These are phyloP conservation scores for Lachancea fermentati DNA, from an alignment of 805 yeast genomes.

Conservation along the genomic window DNA sequence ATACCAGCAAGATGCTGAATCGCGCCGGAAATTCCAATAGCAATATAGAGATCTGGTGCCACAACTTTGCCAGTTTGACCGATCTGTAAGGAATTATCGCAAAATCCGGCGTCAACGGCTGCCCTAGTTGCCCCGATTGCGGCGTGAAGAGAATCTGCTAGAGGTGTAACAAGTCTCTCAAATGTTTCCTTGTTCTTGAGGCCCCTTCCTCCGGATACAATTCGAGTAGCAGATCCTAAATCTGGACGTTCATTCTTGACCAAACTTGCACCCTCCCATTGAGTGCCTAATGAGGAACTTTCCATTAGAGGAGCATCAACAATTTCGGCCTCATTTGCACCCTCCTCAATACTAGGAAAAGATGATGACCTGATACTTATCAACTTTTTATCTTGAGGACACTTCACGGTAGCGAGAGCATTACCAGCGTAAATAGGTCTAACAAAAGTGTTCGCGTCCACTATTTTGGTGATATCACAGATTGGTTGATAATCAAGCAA, in stretches of 20 bases:
- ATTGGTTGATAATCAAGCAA: conserved; percentile 81
- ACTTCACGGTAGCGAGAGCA: conserved; percentile 75
- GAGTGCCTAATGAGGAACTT: conserved; percentile 30
- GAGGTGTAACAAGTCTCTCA: conserved; percentile 68
- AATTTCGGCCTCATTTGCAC: conserved; percentile 37
- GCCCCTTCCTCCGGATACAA: conserved; percentile 93
- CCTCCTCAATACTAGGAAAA: conserved; percentile 46
- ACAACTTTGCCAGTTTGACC: conserved; percentile 98
- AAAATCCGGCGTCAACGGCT: conserved; percentile 93
- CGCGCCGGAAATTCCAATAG: conserved; percentile 94
- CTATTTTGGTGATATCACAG: conserved; percentile 70
- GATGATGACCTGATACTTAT: conserved; percentile 84
- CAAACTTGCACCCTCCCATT: conserved; percentile 73
- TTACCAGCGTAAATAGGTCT: conserved; percentile 98
- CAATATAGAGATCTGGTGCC: conserved; percentile 91
- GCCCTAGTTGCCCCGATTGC: conserved; percentile 98
- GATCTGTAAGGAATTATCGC: conserved; percentile 93
- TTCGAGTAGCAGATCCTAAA: conserved; percentile 71
- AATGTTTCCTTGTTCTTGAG: conserved; percentile 85
- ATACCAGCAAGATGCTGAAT: conserved; percentile 98
- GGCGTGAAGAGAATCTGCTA: conserved; percentile 79
- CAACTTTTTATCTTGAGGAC: conserved; percentile 58
- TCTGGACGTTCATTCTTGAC: conserved; percentile 82
- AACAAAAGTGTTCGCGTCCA: conserved; percentile 63
- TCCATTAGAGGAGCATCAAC: conserved; percentile 25